These are phyloP conservation scores for Phytopythium litorale DNA, from an alignment of 352 stramenopile species.

Conservation along the genomic window DNA sequence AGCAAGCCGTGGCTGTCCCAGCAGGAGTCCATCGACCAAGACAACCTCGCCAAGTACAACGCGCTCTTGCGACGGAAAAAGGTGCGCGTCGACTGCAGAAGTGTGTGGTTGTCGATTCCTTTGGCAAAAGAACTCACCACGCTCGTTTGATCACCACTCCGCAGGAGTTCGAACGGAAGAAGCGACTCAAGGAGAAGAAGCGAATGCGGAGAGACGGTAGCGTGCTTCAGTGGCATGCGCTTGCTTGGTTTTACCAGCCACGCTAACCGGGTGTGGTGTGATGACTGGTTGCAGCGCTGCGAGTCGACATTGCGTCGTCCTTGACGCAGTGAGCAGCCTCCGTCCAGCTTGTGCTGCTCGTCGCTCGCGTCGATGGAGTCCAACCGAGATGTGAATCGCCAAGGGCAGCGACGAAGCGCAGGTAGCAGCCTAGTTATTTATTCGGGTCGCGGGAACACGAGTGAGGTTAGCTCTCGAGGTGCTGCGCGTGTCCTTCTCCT, in stretches of 20 bases:
- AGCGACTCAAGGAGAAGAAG: conserved; percentile 74
- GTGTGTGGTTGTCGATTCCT: background rate
- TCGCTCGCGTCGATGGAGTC: background rate
- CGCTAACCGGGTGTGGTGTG: background rate
- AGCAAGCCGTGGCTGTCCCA: conserved; percentile 62
- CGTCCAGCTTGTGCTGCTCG: background rate
- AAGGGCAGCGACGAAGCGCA: background rate
- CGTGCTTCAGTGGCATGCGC: background rate
- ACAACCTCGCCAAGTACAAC: conserved; percentile 50
- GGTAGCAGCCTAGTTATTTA: background rate
- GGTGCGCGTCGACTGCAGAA: conserved; percentile 19
- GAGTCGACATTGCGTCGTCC: conserved; percentile 2
- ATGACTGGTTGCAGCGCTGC: background rate
- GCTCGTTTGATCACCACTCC: background rate
- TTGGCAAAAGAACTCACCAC: background rate
- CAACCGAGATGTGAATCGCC: background rate
- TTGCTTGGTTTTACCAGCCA: no score
- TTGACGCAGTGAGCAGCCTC: background rate
- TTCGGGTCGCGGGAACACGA: conserved; percentile 1
- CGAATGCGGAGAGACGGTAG: conserved; percentile 55
- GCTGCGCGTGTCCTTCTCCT: background rate
- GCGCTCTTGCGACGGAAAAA: conserved; percentile 64
- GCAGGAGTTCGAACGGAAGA: conserved; percentile 67
- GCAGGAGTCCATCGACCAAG: conserved; percentile 38
- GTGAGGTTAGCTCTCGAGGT: background rate